phyloP scores from a whole-genome alignment of 106 monocot genomes.

The Acorus gramineus region DNA sequence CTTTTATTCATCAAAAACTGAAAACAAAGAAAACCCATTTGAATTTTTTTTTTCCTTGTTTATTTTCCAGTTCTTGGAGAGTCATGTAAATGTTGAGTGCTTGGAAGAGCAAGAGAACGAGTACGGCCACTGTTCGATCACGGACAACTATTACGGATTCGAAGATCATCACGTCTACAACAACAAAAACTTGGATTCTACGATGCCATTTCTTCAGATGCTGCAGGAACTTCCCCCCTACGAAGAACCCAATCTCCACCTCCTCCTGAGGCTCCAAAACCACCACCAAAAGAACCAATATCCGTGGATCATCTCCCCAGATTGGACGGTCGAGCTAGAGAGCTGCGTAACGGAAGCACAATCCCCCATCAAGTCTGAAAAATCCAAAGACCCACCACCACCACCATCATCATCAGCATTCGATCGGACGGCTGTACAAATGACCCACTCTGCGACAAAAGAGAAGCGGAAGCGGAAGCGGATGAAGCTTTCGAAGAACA shows the following conservation, averaged over 20 bases:
- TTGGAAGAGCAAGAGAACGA: not conserved
- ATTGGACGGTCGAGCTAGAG: slow-evolving; percentile 19
- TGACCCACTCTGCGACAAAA: slow-evolving; percentile 4
- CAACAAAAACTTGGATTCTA: slow-evolving; percentile 3
- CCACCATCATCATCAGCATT: not conserved
- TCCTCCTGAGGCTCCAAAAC: slow-evolving; percentile 34
- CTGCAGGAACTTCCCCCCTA: slow-evolving; percentile 28
- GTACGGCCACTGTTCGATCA: not conserved
- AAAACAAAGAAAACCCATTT: not conserved
- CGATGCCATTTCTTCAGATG: slow-evolving; percentile 63
- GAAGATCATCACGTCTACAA: not conserved
- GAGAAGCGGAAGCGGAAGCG: slow-evolving; percentile 34
- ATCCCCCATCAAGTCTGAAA: not conserved
- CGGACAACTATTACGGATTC: not conserved
- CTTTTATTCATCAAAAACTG: not conserved
- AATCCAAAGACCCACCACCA: not conserved
- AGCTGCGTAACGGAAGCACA: slow-evolving; percentile 49
- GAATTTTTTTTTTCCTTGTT: not conserved
- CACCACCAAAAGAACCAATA: not conserved
- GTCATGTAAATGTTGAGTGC: slow-evolving; percentile 7
- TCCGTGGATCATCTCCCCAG: not conserved
- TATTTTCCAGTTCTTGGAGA: not conserved
- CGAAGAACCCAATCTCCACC: slow-evolving; percentile 26
- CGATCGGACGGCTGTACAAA: not conserved
- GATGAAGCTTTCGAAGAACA: slow-evolving; percentile 18